phyloP scores from a whole-genome alignment of 2,329 filamentous ascomycete genomes.

The Phialemoniopsis sp. region DNA sequence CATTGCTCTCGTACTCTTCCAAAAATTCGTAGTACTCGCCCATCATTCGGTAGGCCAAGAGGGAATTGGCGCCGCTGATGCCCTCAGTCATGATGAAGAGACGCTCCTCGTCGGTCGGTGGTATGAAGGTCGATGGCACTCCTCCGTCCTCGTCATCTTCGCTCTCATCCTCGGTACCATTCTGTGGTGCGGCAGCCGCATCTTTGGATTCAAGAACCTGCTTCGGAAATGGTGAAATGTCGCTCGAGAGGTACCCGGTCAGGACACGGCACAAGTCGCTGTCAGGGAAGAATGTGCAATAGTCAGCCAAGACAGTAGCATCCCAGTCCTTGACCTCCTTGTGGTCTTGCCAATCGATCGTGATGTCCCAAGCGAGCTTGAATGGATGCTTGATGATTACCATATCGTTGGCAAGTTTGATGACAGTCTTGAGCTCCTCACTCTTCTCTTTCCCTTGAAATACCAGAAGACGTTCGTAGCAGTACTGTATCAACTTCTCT shows the following conservation, averaged over 20 bases:
- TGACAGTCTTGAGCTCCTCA: slow-evolving; percentile 66
- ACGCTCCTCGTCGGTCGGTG: slow-evolving; percentile 71
- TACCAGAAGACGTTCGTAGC: slow-evolving; percentile 72
- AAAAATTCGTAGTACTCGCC: slow-evolving; percentile 78
- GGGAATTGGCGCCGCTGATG: slow-evolving; percentile 62
- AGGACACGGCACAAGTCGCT: slow-evolving; percentile 79
- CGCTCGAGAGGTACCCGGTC: slow-evolving; percentile 76
- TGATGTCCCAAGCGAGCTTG: slow-evolving; percentile 84
- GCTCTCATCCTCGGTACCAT: slow-evolving; percentile 45
- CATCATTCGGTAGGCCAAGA: slow-evolving; percentile 79
- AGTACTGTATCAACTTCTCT: slow-evolving; percentile 81
- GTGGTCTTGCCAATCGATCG: slow-evolving; percentile 83
- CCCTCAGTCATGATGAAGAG: slow-evolving; percentile 77
- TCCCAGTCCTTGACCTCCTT: slow-evolving; percentile 75
- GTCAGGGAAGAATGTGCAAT: slow-evolving; percentile 78
- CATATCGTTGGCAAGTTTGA: slow-evolving; percentile 82
- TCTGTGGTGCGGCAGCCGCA: slow-evolving; percentile 24
- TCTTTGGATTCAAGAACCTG: background rate
- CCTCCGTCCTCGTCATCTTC: slow-evolving; percentile 56
- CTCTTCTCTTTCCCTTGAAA: slow-evolving; percentile 63
- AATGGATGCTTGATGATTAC: slow-evolving; percentile 93
- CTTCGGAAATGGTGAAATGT: slow-evolving; percentile 74
- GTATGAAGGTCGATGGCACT: slow-evolving; percentile 42
- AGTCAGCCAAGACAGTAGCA: slow-evolving; percentile 71
- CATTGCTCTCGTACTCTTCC: slow-evolving; percentile 79